Conservation (phyloP, 352 stramenopile species). For the Phytopythium helicoides region DNA sequence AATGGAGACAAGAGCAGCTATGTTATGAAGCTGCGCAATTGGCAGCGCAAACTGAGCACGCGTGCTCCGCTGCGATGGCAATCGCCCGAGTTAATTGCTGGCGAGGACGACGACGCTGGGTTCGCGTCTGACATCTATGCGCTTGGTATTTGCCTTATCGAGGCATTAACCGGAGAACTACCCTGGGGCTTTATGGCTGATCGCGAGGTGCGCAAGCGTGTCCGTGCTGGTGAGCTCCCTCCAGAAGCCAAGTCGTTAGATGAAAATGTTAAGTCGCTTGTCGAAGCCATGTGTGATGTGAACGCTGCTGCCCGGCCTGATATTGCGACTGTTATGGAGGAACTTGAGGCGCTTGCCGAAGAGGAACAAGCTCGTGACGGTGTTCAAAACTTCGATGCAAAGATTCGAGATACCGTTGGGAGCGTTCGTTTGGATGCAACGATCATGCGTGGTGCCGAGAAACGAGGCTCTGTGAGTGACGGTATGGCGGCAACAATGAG, state of each 20-base stretch:
- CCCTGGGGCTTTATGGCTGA: slow-evolving; percentile 59
- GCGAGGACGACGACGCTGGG: slow-evolving; percentile 3
- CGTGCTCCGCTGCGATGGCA: slow-evolving; percentile 41
- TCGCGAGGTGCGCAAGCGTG: slow-evolving; percentile 29
- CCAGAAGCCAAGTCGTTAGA: slow-evolving; percentile 18
- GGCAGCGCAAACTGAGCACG: not conserved
- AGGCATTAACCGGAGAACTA: slow-evolving; percentile 56
- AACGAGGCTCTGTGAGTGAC: slow-evolving; percentile 1
- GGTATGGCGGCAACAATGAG: slow-evolving; percentile 3
- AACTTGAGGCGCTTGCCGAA: slow-evolving; percentile 42
- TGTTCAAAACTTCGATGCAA: slow-evolving; percentile 11
- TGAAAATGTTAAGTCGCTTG: slow-evolving; percentile 42
- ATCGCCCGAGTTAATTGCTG: slow-evolving; percentile 41
- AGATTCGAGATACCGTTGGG: slow-evolving; percentile 12
- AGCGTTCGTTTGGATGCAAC: not conserved
- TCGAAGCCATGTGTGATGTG: slow-evolving; percentile 52
- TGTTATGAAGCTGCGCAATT: not conserved
- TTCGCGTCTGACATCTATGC: slow-evolving; percentile 58
- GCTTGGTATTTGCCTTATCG: slow-evolving; percentile 63
- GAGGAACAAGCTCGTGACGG: slow-evolving; percentile 42
- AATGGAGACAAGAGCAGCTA: not conserved
- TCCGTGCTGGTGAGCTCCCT: slow-evolving; percentile 43
- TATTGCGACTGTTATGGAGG: slow-evolving; percentile 43
- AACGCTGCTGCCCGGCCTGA: slow-evolving; percentile 41
- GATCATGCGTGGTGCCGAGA: not conserved